Evolutionary conservation across 1,284 basidiomycete species (phyloP).

Genomic region (Megacollybia platyphylla): DNA sequence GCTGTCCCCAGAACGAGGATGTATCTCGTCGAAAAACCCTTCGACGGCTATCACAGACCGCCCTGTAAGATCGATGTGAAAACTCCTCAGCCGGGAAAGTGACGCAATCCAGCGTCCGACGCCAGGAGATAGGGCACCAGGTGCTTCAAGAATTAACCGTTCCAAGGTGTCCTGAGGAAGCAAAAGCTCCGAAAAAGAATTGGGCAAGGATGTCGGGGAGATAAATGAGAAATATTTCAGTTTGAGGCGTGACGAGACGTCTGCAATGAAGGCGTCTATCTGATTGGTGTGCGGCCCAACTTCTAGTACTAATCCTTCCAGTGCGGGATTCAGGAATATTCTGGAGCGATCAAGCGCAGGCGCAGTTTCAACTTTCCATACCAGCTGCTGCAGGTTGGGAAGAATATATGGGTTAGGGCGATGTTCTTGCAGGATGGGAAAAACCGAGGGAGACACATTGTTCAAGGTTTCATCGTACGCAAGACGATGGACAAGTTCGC

Average conservation of each 20-base stretch:
- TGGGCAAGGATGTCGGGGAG: conserved; percentile 54
- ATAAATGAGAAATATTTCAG: conserved; percentile 56
- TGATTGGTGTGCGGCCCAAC: conserved; percentile 39
- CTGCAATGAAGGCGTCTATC: conserved; percentile 45
- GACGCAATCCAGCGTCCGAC: conserved; percentile 60
- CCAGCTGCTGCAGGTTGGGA: conserved; percentile 52
- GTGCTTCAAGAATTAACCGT: conserved; percentile 51
- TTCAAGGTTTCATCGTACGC: conserved; percentile 56
- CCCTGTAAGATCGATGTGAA: conserved; percentile 61
- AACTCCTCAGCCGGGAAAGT: conserved; percentile 41
- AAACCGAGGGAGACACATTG: conserved; percentile 48
- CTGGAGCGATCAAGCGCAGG: conserved; percentile 48
- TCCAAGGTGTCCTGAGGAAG: conserved; percentile 45
- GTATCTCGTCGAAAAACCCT: conserved; percentile 63
- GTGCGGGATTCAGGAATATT: conserved; percentile 49
- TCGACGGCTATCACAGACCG: conserved; percentile 54
- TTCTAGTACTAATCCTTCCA: conserved; percentile 50
- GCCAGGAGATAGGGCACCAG: conserved; percentile 50
- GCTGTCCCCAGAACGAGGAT: conserved; percentile 45
- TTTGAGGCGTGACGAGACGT: conserved; percentile 46
- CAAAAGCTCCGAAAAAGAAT: conserved; percentile 53
- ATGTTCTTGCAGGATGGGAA: conserved; percentile 49
- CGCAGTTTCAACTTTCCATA: conserved; percentile 57
- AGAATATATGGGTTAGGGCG: conserved; percentile 51
- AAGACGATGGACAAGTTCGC: conserved; percentile 50